Base-by-base conservation (phyloP, 2,329 filamentous ascomycete species). In the Zymoseptoria passerinii region DNA sequence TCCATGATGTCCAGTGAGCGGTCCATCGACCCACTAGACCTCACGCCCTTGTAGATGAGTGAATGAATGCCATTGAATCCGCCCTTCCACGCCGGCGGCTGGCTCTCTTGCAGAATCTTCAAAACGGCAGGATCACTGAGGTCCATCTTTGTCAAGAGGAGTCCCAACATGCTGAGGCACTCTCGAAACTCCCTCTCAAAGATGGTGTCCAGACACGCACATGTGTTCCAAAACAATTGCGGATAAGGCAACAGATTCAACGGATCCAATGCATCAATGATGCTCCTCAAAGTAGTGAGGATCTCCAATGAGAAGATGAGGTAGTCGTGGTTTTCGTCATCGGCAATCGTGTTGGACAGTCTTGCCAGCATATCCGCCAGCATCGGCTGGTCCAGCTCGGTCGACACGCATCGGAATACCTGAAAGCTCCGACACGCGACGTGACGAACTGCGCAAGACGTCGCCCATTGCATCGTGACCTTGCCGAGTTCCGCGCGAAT, bases 221-320 rank as follows among this genome's bases (percentile, higher is more conserved):
- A 96, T 0, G 90, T 96, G 0, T 92, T 95, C 95, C 95, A 99
- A 74, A 99, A 97, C 0, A 99, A 78, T 68, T 97, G 92, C 1
- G 94, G 94, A 64, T 96, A 96, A n/a, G 86, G 85, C 52, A 95
- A 75, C 1, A 99, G 80, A 70, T 92, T 88, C 44, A 88, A 83
- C 0, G 88, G 81, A 19, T 92, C 86, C 28, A 97, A 77, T 57
- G 92, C 94, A 64, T 85, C 83, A 58, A 99, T 95, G 50, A 99
- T 87, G 0, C 91, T 91, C 70, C 95, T 92, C 54, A 99, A 74
- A 0, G 95, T 99, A 0, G 92, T 96, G 55, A 99, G 75, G 58
- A 99, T 97, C 71, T 99, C 95, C 87, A 97, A 92, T 0, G 94
- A 95, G 69, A 99, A 99, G 0, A 91, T 92, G 68, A 96, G 90